Percentiles rank a stretch among this genome's conserved stretches.
Conservation (phyloP, 2,329 filamentous ascomycete species). For the Talaromyces sp. region DNA sequence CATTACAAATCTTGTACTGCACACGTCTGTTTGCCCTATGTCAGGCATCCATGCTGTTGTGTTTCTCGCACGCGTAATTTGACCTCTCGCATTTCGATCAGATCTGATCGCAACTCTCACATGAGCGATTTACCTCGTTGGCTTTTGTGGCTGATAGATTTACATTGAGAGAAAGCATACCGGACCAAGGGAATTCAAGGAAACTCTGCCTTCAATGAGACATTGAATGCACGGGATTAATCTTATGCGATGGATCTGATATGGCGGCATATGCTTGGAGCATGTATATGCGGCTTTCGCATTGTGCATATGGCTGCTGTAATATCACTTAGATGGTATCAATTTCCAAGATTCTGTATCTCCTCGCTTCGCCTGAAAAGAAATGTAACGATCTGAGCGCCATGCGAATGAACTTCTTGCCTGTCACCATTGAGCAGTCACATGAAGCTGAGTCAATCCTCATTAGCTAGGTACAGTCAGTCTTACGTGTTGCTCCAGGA, state of each 20-base stretch:
- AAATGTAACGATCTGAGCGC: background rate
- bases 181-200: background rate
- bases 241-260: background rate
- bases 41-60: slow-evolving; percentile 14
- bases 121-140: background rate
- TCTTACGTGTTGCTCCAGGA: background rate
- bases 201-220: slow-evolving; percentile 1
- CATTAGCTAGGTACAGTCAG: background rate
- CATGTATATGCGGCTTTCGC: background rate
- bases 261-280: background rate
- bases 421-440: background rate
- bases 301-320: background rate
- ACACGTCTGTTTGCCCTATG: background rate
- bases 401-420: background rate
- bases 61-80: background rate
- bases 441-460: background rate
- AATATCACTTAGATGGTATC: background rate
- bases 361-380: background rate
- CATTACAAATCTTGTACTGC: background rate
- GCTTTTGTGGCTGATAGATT: background rate
- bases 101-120: background rate
- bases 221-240: background rate
- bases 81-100: slow-evolving; percentile 10
- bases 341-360: background rate
- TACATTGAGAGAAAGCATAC: background rate